A percentile compares a stretch with the other conserved stretches of the same genome.
These are phyloP conservation scores for Amanita muscaria DNA, from an alignment of 768 basidiomycete species.

Conservation along the genomic window DNA sequence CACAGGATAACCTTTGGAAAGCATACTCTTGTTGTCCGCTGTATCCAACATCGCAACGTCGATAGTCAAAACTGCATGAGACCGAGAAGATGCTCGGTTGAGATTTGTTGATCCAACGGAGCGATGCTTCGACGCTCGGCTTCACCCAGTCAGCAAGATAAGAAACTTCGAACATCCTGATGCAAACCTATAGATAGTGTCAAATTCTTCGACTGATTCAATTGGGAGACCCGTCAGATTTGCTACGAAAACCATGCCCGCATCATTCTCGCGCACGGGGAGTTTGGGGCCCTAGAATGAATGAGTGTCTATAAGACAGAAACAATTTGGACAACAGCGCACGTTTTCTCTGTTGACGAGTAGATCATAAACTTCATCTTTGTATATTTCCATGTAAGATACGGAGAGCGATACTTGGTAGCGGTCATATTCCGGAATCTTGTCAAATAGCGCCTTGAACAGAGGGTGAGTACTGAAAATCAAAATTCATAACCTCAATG, in stretches of 20 bases:
- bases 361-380: slow-evolving; percentile 85
- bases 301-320: slow-evolving; percentile 3
- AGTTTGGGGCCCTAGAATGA: slow-evolving; percentile 37
- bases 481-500: background rate
- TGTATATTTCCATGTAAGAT: slow-evolving; percentile 88
- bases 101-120: slow-evolving; percentile 82
- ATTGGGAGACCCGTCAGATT: slow-evolving; percentile 38
- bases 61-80: slow-evolving; percentile 80
- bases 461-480: background rate
- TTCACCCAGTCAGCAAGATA: slow-evolving; percentile 18
- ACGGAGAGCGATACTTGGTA: slow-evolving; percentile 42
- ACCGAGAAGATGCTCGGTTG: slow-evolving; percentile 79
- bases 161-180: slow-evolving; percentile 2
- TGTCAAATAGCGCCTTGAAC: slow-evolving; percentile 48
- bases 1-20: no score
- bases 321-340: slow-evolving; percentile 16
- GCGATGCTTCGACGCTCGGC: slow-evolving; percentile 65
- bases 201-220: slow-evolving; percentile 34
- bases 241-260: slow-evolving; percentile 46
- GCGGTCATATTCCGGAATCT: slow-evolving; percentile 26
- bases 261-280: slow-evolving; percentile 45
- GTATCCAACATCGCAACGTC: slow-evolving; percentile 51
- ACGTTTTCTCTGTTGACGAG: slow-evolving; percentile 66
- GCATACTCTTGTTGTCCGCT: slow-evolving; percentile 44
- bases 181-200: slow-evolving; percentile 36